Conservation (phyloP, 768 basidiomycete genomes). For the Xanthoconium stramineum region DNA sequence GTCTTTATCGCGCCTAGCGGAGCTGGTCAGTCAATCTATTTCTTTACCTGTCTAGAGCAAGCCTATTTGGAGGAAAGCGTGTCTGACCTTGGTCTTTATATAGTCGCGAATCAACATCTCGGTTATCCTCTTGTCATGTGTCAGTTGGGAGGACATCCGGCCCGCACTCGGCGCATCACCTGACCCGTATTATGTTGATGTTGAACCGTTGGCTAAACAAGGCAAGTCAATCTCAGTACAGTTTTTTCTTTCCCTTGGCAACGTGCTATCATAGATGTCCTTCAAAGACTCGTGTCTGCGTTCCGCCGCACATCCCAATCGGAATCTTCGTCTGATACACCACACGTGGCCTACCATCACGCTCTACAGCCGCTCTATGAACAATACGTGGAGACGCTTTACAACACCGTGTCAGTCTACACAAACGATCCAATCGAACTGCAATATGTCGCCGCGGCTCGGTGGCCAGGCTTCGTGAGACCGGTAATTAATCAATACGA, state of each 20-base stretch:
- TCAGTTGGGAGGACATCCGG: constrained; percentile 70
- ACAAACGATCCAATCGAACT: constrained; percentile 67
- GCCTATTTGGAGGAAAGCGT: background rate
- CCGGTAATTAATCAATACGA: constrained; percentile 57
- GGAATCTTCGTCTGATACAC: background rate
- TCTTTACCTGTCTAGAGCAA: background rate
- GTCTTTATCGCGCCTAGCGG: constrained; percentile 66
- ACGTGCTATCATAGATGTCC: constrained; percentile 25
- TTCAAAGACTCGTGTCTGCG: constrained; percentile 38
- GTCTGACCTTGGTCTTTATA: constrained; percentile 21
- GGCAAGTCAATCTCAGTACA: constrained; percentile 35
- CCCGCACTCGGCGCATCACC: constrained; percentile 66
- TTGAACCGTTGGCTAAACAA: constrained; percentile 53
- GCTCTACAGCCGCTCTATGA: constrained; percentile 55
- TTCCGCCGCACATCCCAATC: constrained; percentile 28
- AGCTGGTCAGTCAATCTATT: constrained; percentile 49
- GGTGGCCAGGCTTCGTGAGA: constrained; percentile 77
- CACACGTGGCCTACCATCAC: constrained; percentile 46
- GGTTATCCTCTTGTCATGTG: constrained; percentile 60
- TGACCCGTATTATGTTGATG: constrained; percentile 67
- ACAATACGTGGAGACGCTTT: constrained; percentile 59
- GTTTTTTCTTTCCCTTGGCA: background rate
- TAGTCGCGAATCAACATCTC: constrained; percentile 60
- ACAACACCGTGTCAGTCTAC: constrained; percentile 60
- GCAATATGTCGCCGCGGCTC: constrained; percentile 70